Evolutionary conservation across 352 stramenopile genomes (phyloP).

Genomic region (Thalassiosira sp.): DNA sequence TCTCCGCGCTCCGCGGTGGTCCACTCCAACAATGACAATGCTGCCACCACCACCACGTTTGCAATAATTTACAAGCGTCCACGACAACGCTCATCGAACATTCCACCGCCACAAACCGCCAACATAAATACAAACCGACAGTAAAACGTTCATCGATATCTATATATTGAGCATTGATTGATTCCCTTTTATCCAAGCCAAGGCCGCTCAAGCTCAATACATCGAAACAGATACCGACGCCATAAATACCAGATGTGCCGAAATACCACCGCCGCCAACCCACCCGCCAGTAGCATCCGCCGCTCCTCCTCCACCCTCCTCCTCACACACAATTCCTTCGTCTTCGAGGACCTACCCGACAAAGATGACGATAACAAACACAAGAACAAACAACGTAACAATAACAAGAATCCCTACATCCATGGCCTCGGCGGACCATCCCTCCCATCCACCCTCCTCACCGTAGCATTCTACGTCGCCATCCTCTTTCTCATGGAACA

Average conservation of each 20-base stretch:
- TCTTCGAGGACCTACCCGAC: conserved; percentile 10
- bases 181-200: no score
- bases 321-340: conserved; percentile 43
- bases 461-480: conserved; percentile 42
- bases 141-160: no score
- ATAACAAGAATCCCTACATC: conserved; percentile 12
- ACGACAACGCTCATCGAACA: no score
- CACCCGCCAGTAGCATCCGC: not conserved
- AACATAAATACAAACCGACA: no score
- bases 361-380: conserved; percentile 41
- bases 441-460: conserved; percentile 33
- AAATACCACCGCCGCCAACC: not conserved
- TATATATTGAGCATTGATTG: no score
- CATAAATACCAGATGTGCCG: no score
- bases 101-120: no score
- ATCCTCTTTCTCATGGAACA: conserved; percentile 36
- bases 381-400: not conserved
- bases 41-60: no score
- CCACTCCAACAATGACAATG: no score
- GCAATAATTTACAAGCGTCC: no score
- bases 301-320: conserved; percentile 19
- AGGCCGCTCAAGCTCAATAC: no score
- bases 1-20: no score
- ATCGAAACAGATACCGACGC: not conserved
- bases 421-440: conserved; percentile 40